These are phyloP conservation scores for Alternaria brassicicola DNA, from an alignment of 2,329 filamentous ascomycete genomes.

Conservation along the genomic window DNA sequence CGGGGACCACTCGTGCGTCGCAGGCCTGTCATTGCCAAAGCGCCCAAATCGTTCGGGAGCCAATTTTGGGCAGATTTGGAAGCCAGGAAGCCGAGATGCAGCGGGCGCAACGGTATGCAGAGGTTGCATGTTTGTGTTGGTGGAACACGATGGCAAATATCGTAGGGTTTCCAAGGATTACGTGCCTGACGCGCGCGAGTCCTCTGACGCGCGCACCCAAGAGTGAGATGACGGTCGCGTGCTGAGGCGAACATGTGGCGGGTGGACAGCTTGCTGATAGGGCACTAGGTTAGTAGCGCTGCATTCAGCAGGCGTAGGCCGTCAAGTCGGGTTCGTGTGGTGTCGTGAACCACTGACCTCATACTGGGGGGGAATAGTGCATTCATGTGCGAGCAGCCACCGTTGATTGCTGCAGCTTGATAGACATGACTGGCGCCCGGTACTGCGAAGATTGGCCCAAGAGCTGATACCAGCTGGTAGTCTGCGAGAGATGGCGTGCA, in stretches of 20 bases:
- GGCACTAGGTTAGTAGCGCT: conserved; percentile 21
- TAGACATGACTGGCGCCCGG: conserved; percentile 1
- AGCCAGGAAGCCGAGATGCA: conserved; percentile 5
- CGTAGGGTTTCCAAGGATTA: background rate
- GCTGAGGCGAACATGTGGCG: conserved; percentile 19
- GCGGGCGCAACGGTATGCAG: conserved; percentile 3
- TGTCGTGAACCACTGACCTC: conserved; percentile 15
- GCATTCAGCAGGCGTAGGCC: conserved; percentile 20
- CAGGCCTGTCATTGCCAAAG: conserved; percentile 13
- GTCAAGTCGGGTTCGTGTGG: conserved; percentile 16
- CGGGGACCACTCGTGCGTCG: conserved; percentile 14
- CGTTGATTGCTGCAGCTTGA: background rate
- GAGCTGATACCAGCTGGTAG: conserved; percentile 11
- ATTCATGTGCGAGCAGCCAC: conserved; percentile 1
- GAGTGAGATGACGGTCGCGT: conserved; percentile 4
- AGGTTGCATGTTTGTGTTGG: background rate
- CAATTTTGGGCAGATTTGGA: background rate
- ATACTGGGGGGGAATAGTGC: conserved; percentile 14
- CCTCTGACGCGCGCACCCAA: conserved; percentile 6
- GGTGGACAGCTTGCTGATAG: conserved; percentile 17
- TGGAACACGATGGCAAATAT: background rate
- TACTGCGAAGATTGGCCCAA: background rate
- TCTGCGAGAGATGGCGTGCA: conserved; percentile 14
- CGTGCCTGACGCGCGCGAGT: conserved; percentile 1
- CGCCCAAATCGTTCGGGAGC: conserved; percentile 9